Base-by-base conservation (phyloP, 108 stramenopile species). In the Conticribra guillardii region DNA sequence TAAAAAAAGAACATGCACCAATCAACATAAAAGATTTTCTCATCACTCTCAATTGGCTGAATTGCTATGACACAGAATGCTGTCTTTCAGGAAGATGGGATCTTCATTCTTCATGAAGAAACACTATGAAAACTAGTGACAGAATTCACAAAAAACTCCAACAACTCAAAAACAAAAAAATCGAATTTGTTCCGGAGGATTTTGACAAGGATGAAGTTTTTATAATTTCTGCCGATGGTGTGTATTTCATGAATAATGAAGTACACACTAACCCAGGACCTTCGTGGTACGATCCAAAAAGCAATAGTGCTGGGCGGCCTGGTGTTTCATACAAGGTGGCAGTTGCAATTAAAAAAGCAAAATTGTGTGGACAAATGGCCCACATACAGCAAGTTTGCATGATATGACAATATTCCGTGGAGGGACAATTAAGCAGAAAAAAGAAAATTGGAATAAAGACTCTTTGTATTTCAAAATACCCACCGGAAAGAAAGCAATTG, bases 311-410 rank as follows among this genome's bases (percentile, higher is more conserved):
- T n/a, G 79, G 69, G 26, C 18, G n/a, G n/a, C n/a, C n/a, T n/a
- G n/a, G n/a, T n/a, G n/a, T 84, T 0, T 28, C 56, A 1, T 80
- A 80, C 41, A 74, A 84, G 24, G 19, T 84, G 51, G 83, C 54
- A 0, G 23, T 80, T 23, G 64, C 51, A 28, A 44, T 76, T n/a
- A 47, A 24, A 11, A 37, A 0, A 53, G 34, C 30, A 53, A 55
- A 4, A 29, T 80, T 21, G 41, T 66, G 2, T 84, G 84, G 80
- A 73, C 69, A 2, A 56, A 73, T 65, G 84, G 84, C 15, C 59
- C 5, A 11, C 8, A 69, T 31, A 63, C 69, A 62, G 75, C 67
- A 17, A 68, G 80, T 7, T 33, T 28, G n/a, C 56, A 68, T 68
- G 79, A 84, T 52, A 55, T 71, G 8, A 71, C 45, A 49, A 68